Conservation (phyloP, 192 early-diverging fungal species). For the Coemansia sp. region DNA sequence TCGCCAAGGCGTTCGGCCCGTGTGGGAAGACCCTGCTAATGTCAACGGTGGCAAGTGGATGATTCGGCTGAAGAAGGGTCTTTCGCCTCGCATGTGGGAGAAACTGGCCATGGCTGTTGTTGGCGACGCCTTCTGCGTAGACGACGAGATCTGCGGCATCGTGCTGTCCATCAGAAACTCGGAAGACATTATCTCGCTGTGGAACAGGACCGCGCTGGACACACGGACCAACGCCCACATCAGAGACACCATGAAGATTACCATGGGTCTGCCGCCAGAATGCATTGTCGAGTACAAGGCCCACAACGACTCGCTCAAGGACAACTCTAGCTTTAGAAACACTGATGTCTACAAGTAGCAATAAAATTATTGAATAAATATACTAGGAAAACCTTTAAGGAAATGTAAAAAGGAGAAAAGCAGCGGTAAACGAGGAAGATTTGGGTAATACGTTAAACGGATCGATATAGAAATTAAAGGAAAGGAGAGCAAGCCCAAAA, state of each 20-base stretch:
- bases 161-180: slow-evolving; percentile 90
- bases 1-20: slow-evolving; percentile 86
- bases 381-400: neutral
- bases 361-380: slow-evolving; percentile 5
- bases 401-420: neutral
- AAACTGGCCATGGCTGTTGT: slow-evolving; percentile 82
- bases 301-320: slow-evolving; percentile 83
- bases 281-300: slow-evolving; percentile 96
- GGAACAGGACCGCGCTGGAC: slow-evolving; percentile 88
- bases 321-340: slow-evolving; percentile 85
- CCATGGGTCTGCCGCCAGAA: slow-evolving; percentile 82
- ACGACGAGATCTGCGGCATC: slow-evolving; percentile 87
- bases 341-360: slow-evolving; percentile 67
- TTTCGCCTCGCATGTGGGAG: slow-evolving; percentile 92
- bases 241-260: slow-evolving; percentile 84
- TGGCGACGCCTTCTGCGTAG: slow-evolving; percentile 89
- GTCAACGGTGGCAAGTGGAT: slow-evolving; percentile 96
- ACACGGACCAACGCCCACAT: slow-evolving; percentile 83
- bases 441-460: no score
- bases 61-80: slow-evolving; percentile 87
- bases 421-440: neutral
- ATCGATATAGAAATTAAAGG: no score
- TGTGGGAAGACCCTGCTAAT: slow-evolving; percentile 93
- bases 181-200: slow-evolving; percentile 94
- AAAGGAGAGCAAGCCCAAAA: neutral